Percentiles rank a stretch among this genome's conserved stretches.
Evolutionary conservation across 116 monocot genomes (phyloP).

Genomic region (Dioscorea cayenensis): DNA sequence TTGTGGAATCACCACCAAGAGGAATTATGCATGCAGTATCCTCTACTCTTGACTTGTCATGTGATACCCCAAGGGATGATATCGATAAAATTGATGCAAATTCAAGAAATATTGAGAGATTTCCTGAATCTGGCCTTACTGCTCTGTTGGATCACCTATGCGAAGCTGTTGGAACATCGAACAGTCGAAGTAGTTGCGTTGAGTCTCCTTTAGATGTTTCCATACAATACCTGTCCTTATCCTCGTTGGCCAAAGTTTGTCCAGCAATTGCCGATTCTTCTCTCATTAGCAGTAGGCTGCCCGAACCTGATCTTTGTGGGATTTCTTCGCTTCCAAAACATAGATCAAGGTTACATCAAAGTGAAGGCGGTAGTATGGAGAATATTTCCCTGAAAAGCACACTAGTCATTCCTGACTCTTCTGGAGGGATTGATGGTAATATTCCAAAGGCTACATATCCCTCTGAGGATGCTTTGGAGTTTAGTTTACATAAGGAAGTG

Average conservation of each 20-base stretch:
- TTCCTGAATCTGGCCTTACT: background rate
- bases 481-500: background rate
- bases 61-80: too few species aligned
- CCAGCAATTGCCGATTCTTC: background rate
- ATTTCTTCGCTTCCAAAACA: background rate
- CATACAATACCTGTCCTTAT: background rate
- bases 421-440: background rate
- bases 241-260: background rate
- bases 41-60: too few species aligned
- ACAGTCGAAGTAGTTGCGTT: background rate
- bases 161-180: background rate
- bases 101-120: too few species aligned
- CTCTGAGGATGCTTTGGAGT: background rate
- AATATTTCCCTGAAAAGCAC: background rate
- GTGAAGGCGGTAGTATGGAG: too few species aligned
- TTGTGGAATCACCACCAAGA: too few species aligned
- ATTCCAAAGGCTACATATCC: background rate
- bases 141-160: slow-evolving; percentile 1
- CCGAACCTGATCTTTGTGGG: background rate
- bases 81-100: too few species aligned
- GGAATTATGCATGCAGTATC: too few species aligned
- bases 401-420: background rate
- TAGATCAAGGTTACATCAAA: background rate
- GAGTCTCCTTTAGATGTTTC: too few species aligned
- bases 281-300: background rate